Base-by-base conservation (phyloP, 1,284 basidiomycete genomes). In the Microbotryum silenes-acaulis region DNA sequence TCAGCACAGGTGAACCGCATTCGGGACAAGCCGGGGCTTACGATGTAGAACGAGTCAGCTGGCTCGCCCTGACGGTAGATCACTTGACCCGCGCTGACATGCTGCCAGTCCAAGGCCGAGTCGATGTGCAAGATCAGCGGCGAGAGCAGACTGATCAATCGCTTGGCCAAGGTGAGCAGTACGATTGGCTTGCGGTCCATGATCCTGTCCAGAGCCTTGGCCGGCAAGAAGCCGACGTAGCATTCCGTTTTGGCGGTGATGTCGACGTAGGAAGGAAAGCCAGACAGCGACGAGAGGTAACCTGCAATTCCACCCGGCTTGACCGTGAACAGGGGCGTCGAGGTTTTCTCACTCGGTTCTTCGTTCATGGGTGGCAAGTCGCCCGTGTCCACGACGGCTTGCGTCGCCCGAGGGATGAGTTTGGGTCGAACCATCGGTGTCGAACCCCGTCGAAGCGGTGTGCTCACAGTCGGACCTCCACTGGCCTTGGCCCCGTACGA, bases 271-370 rank as follows among this genome's bases (percentile, higher is more conserved):
- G 91, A 94, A 20, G 92, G 86, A 45, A 89, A 90, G 62, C 87
- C 88, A 64, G 90, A 90, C 6, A 98, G 80, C 1, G 92, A 93
- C 18, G 92, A 89, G n/a, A 99, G 81, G 75, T 98, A 98, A 5
- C 96, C 96, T 3, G 94, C 94, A 59, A 99, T 94, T 0, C 96
- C 94, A 60, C 94, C 94, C n/a, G 91, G 87, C 71, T 94, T 96
- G 27, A 97, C 89, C 2, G 89, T 94, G 75, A 94, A 98, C 33
- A 98, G 79, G 16, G 65, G 67, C 48, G 64, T 74, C 37, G 72
- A 71, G 50, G 47, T 21, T 56, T 61, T 20, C 44, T 50, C 14
- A 20, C 20, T 42, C 16, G 37, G 37, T 18, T 42, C 37, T 42
- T 42, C 37, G 37, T 42, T 42, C 37, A 42, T 42, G 37, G 37